Evolutionary conservation across 352 stramenopile genomes (phyloP).

Genomic region (Pythium monospermum): DNA sequence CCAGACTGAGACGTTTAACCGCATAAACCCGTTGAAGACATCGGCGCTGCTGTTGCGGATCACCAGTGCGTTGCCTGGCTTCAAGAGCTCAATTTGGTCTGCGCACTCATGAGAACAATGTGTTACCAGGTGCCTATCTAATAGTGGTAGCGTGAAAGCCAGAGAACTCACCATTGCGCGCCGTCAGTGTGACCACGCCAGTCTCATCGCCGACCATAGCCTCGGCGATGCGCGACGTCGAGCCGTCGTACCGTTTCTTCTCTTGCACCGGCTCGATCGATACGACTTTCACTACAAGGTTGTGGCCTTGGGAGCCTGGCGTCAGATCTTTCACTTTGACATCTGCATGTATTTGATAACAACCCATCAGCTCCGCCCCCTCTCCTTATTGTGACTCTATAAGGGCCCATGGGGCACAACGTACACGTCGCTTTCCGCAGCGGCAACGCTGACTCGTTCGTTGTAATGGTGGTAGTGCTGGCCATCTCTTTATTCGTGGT

Average conservation of each 20-base stretch:
- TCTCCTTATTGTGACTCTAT: too few species aligned
- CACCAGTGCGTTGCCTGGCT: constrained; percentile 51
- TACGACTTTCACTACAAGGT: constrained; percentile 71
- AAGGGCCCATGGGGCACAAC: too few species aligned
- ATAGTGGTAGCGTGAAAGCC: too few species aligned
- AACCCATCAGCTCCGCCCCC: too few species aligned
- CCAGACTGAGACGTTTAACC: constrained; percentile 83
- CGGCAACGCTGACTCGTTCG: background rate
- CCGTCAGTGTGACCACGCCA: constrained; percentile 75
- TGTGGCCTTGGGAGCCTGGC: constrained; percentile 73
- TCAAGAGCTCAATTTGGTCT: constrained; percentile 77
- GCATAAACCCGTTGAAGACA: constrained; percentile 84
- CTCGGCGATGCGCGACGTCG: constrained; percentile 63
- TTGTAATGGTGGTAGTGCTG: too few species aligned
- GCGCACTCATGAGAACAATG: too few species aligned
- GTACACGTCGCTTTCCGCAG: constrained; percentile 23
- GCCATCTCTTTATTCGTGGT: too few species aligned
- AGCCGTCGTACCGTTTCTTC: constrained; percentile 73
- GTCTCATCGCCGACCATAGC: constrained; percentile 77
- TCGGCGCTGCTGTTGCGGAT: constrained; percentile 80
- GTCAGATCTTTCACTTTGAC: constrained; percentile 73
- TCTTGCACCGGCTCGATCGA: constrained; percentile 49
- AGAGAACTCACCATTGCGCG: constrained; percentile 72
- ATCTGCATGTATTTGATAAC: too few species aligned
- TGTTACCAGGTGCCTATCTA: too few species aligned